Conservation (phyloP, 2,329 filamentous ascomycete genomes). For the Ophiocordyceps camponoti-floridani region DNA sequence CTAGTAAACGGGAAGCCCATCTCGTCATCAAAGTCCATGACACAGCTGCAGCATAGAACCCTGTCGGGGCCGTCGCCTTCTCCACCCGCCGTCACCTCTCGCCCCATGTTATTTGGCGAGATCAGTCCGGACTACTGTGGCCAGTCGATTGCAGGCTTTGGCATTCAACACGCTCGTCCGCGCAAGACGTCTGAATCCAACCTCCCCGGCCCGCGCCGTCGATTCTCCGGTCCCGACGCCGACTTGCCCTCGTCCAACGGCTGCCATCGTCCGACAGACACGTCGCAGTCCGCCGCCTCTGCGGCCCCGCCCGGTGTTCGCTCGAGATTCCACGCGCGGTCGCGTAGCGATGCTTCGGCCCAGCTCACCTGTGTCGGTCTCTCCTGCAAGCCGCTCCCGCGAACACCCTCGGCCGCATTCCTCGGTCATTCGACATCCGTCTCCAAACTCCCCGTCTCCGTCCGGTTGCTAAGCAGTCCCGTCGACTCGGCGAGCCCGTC, state of each 20-base stretch:
- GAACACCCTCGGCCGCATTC: constrained; percentile 9
- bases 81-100: constrained; percentile 15
- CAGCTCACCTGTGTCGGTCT: constrained; percentile 14
- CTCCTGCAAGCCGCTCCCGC: constrained; percentile 14
- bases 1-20: constrained; percentile 13
- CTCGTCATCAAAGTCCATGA: constrained; percentile 15
- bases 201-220: constrained; percentile 30
- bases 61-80: constrained; percentile 14
- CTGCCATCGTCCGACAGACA: constrained; percentile 34
- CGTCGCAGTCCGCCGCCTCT: constrained; percentile 7
- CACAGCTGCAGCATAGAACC: constrained; percentile 13
- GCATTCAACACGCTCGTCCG: constrained; percentile 33
- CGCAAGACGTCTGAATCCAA: constrained; percentile 58
- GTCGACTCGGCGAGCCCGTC: constrained; percentile 28
- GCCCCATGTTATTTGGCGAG: constrained; percentile 54
- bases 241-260: constrained; percentile 48
- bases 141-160: constrained; percentile 35
- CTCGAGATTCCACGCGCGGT: constrained; percentile 24
- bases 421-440: constrained; percentile 10
- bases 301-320: constrained; percentile 6
- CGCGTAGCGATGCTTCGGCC: constrained; percentile 41
- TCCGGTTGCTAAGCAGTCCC: constrained; percentile 24
- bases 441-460: constrained; percentile 27
- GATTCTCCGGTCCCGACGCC: constrained; percentile 34
- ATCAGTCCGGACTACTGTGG: constrained; percentile 43